These are phyloP conservation scores for Phaffia tasmanica DNA, from an alignment of 768 basidiomycete species.

Conservation along the genomic window DNA sequence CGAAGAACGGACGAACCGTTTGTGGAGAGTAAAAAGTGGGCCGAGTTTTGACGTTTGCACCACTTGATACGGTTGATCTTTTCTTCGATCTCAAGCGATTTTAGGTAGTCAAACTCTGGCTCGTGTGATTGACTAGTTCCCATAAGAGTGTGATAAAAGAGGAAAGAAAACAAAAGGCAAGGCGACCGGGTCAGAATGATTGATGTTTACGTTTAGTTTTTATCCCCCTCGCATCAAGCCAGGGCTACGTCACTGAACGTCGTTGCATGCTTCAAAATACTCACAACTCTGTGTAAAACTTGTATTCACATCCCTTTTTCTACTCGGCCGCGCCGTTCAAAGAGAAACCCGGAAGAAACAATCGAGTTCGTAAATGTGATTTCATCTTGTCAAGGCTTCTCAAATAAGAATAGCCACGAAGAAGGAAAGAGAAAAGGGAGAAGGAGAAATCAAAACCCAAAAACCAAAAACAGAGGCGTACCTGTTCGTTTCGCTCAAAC, in stretches of 20 bases:
- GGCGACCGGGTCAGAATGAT: no score
- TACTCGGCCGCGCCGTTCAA: constrained; percentile 38
- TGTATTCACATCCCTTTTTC: constrained; percentile 99
- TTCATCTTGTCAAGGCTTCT: neutral
- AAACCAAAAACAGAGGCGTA: constrained; percentile 40
- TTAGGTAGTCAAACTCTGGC: constrained; percentile 99
- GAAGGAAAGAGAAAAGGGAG: constrained; percentile 32
- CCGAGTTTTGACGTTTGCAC: constrained; percentile 95
- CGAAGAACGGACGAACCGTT: constrained; percentile 55
- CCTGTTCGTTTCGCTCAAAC: constrained; percentile 96
- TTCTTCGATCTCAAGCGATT: constrained; percentile 99
- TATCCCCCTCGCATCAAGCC: neutral
- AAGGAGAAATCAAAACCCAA: neutral
- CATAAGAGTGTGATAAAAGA: neutral
- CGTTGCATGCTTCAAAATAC: constrained; percentile 11
- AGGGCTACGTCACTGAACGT: no score
- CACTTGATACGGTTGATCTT: constrained; percentile 99
- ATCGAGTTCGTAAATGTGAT: neutral
- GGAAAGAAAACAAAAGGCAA: neutral
- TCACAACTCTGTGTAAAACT: constrained; percentile 82
- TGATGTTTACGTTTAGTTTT: no score
- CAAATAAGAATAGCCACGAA: constrained; percentile 1
- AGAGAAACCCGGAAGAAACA: neutral
- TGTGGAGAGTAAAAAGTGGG: constrained; percentile 92
- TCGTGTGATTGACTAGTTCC: constrained; percentile 89